phyloP scores from a whole-genome alignment of 2,329 filamentous ascomycete genomes.

The Xylariaceae sp. region DNA sequence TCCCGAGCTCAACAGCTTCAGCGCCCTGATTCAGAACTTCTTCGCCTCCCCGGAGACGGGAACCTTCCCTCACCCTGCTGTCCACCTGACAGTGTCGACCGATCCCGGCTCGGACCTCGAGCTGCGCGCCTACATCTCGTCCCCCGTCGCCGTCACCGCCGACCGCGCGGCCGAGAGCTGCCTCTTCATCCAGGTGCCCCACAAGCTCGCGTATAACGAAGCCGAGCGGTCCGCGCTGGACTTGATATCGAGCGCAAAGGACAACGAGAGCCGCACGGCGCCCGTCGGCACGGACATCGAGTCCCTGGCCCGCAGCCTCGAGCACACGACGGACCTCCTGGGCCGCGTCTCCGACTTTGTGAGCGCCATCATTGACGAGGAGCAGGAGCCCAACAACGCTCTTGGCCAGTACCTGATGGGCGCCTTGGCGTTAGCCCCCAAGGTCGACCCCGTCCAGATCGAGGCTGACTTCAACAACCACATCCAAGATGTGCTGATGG shows the following conservation, averaged over 20 bases:
- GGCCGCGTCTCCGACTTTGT: conserved; percentile 91
- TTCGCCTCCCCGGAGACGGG: conserved; percentile 95
- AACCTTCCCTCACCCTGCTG: conserved; percentile 94
- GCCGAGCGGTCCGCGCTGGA: conserved; percentile 63
- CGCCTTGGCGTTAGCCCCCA: conserved; percentile 84
- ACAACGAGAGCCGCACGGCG: conserved; percentile 67
- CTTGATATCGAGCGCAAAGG: conserved; percentile 75
- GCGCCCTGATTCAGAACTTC: conserved; percentile 98
- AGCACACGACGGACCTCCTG: conserved; percentile 82
- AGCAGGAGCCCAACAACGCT: conserved; percentile 80
- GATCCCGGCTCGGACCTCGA: conserved; percentile 83
- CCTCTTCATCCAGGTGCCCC: conserved; percentile 94
- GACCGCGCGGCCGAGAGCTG: conserved; percentile 95
- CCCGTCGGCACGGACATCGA: conserved; percentile 84
- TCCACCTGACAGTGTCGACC: conserved; percentile 92
- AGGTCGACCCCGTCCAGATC: conserved; percentile 85
- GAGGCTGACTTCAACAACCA: conserved; percentile 99
- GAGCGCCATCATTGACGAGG: conserved; percentile 88
- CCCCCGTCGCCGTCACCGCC: conserved; percentile 88
- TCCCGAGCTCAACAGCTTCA: conserved; percentile 96
- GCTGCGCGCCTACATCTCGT: conserved; percentile 89
- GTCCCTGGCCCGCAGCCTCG: conserved; percentile 75
- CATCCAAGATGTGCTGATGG: conserved; percentile 96
- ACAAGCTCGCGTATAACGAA: conserved; percentile 84
- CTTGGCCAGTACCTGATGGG: conserved; percentile 95